Percentiles rank a stretch among this genome's conserved stretches.
These are phyloP conservation scores for Torulaspora pretoriensis DNA, from an alignment of 1,139 yeast genomes.

Conservation along the genomic window DNA sequence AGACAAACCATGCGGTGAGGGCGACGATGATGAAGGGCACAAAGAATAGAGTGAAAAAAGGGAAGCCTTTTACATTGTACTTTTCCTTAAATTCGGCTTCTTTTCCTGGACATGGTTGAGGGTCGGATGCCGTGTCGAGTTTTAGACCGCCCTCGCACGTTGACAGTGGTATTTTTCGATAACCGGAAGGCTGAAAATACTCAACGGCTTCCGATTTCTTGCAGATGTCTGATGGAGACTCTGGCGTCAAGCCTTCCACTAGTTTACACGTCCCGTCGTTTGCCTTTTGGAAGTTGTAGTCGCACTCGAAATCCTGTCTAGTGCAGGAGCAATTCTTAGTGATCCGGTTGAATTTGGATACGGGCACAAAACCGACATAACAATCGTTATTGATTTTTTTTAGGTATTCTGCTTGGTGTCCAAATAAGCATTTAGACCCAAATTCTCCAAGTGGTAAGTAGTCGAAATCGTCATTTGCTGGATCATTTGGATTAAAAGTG, in stretches of 20 bases:
- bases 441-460: conserved; percentile 81
- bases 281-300: conserved; percentile 69
- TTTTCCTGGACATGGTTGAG: conserved; percentile 79
- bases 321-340: conserved; percentile 76
- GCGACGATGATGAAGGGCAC: conserved; percentile 55
- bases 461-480: conserved; percentile 68
- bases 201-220: conserved; percentile 53
- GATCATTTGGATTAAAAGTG: conserved; percentile 55
- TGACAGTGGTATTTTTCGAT: conserved; percentile 66
- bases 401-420: conserved; percentile 75
- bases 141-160: conserved; percentile 70
- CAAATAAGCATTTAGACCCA: conserved; percentile 69
- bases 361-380: conserved; percentile 70
- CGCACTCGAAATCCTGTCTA: conserved; percentile 90
- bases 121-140: conserved; percentile 61
- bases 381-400: conserved; percentile 72
- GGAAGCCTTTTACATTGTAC: conserved; percentile 43
- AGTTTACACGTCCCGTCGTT: conserved; percentile 83
- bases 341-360: conserved; percentile 56
- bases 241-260: conserved; percentile 64
- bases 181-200: conserved; percentile 77
- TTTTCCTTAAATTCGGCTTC: conserved; percentile 59
- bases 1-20: conserved; percentile 64
- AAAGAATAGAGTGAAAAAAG: conserved; percentile 32
- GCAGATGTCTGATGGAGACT: conserved; percentile 65